Evolutionary conservation across 1,284 basidiomycete species (phyloP), one percentile per base, ranked within the genome.

Genomic region (Dichomitus squalens): DNA sequence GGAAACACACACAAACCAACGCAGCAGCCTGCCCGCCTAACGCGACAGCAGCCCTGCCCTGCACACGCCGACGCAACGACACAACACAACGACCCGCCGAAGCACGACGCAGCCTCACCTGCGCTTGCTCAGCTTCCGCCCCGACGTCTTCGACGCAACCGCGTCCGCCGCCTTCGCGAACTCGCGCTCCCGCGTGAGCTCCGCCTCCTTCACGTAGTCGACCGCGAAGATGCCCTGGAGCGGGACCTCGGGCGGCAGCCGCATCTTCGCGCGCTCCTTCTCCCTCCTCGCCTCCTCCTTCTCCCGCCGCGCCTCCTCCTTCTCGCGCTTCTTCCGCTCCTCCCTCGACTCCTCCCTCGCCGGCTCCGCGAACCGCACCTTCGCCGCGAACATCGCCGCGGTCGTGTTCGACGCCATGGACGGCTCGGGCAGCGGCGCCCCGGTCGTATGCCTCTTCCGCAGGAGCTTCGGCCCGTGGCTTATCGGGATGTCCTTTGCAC

Each of bases 121-220:
- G 33, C 69, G 62, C 66, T 73, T 75, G 68, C 70, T 74, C 54
- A 75, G 54, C 66, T 72, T 74, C 49, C 70, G 62, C 47, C 59
- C 61, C 25, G 59, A 31, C 49, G 57, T 52, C 29, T 31, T 31
- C 6, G 29, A 31, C 43, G 55, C 53, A n/a, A n/a, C n/a, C 35
- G 52, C 52, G 18, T 41, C 46, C 27, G 14, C 34, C 63, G 14
- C 34, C 63, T 61, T 48, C 35, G 41, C 55, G 16, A 49, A 23
- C 57, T 65, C 60, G 50, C 61, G 59, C 59, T 63, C 61, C 49
- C 51, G 53, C 54, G 64, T 64, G 14, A 61, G 12, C 59, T 63
- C 63, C 49, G 58, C 64, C 55, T 61, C 62, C 58, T 60, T 63
- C 18, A 53, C 52, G 12, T 53, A 49, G 44, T 63, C 61, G 23